These are phyloP conservation scores for Tolypocladium guangdongense DNA, from an alignment of 2,329 filamentous ascomycete species.

Conservation along the genomic window DNA sequence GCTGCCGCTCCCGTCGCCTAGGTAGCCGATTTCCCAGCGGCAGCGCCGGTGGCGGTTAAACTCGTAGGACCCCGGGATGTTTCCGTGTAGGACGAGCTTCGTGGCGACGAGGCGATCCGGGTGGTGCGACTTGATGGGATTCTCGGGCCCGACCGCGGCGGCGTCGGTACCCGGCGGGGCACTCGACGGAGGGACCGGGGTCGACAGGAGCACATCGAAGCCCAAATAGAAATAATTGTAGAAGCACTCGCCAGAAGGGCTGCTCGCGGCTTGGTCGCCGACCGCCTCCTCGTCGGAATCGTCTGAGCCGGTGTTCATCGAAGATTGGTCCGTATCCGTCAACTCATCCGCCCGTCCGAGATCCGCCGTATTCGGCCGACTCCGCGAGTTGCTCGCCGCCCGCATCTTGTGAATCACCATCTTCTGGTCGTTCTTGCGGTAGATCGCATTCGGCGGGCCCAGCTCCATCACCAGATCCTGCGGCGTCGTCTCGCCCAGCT, in stretches of 20 bases:
- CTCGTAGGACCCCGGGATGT: conserved; percentile 89
- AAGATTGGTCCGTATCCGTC: conserved; percentile 66
- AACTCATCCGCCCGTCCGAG: conserved; percentile 42
- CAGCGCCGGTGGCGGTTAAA: conserved; percentile 91
- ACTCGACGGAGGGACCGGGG: conserved; percentile 54
- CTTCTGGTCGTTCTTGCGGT: conserved; percentile 79
- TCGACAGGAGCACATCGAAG: conserved; percentile 86
- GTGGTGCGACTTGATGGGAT: conserved; percentile 27
- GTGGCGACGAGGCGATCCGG: conserved; percentile 69
- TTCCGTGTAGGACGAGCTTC: conserved; percentile 88
- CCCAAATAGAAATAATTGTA: conserved; percentile 97
- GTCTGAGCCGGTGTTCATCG: conserved; percentile 59
- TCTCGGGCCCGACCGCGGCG: conserved; percentile 11
- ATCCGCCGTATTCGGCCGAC: conserved; percentile 32
- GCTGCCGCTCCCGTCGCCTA: conserved; percentile 32
- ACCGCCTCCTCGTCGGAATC: conserved; percentile 49
- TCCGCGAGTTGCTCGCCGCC: conserved; percentile 38
- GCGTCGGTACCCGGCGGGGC: conserved; percentile 34
- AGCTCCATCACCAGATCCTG: conserved; percentile 87
- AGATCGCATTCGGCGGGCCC: conserved; percentile 87
- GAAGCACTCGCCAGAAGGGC: conserved; percentile 65
- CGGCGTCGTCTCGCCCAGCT: conserved; percentile 75
- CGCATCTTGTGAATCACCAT: conserved; percentile 73
- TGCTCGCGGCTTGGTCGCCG: conserved; percentile 42
- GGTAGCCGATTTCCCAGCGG: conserved; percentile 67